Evolutionary conservation across 108 stramenopile species (phyloP), one percentile per base, ranked within the genome.

Genomic region (Cyclotella choctawhatcheeana): DNA sequence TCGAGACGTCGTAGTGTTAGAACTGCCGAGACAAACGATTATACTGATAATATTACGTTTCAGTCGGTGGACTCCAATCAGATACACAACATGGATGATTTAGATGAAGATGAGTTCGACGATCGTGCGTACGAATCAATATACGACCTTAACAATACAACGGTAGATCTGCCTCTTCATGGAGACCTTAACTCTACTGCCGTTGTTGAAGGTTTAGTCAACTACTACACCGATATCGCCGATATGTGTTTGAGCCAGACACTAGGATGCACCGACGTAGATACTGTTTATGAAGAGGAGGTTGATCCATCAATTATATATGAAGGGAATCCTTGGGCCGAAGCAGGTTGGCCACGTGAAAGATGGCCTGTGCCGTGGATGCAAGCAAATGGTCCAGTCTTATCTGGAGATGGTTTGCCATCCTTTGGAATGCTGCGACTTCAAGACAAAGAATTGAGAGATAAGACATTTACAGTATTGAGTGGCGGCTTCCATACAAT

Each of bases 401-500:
- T 40, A 40, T 40, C 37, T 10, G 37, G 37, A 40, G 37, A 40
- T 12, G 37, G 37, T 10, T 40, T 12, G 6, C 37, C 37, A 40
- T 40, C 37, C 6, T 40, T 40, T 40, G 37, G 8, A 40, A 40
- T 40, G 37, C 37, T 40, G 37, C 37, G 37, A 12, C 37, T 40
- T 6, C 37, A 40, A 40, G 12, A 12, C 37, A 40, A 40, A 10
- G 37, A 40, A 12, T 40, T 40, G 7, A 52, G 21, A 52, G 51
- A 52, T 7, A 24, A 52, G n/a, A 5, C 7, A 52, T 52, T 52
- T 16, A 13, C 14, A 22, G 21, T 24, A 13, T 13, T 52, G 18
- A 52, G n/a, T 52, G 51, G 51, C 6, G 51, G 51, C 51, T 52
- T 52, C 22, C 51, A 52, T 52, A 52, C 51, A 13, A 24, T 52